Conservation (phyloP, 495 filamentous ascomycete genomes). For the Filosporella fistucella region DNA sequence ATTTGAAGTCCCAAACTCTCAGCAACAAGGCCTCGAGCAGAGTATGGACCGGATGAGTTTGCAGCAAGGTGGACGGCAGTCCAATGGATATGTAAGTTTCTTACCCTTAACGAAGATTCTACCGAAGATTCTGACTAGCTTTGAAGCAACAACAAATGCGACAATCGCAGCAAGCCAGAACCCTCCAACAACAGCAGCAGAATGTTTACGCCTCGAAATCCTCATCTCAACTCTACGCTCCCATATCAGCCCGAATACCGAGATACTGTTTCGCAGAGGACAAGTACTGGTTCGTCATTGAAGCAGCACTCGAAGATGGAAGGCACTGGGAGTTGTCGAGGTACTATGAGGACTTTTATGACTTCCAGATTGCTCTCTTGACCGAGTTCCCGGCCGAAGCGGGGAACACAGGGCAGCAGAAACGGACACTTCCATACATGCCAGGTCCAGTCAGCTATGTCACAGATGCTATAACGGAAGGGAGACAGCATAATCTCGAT, state of each 20-base stretch:
- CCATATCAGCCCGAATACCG: constrained; percentile 76
- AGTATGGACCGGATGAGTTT: constrained; percentile 79
- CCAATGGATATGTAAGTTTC: constrained; percentile 38
- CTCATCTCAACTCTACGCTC: constrained; percentile 40
- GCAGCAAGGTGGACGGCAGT: constrained; percentile 30
- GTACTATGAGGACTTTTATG: constrained; percentile 98
- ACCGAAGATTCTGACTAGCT: too few relatives aligned
- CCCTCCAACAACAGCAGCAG: constrained; percentile 22
- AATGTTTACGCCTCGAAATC: constrained; percentile 33
- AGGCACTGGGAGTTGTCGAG: constrained; percentile 87
- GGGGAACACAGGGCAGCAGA: constrained; percentile 70
- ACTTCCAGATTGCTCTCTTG: constrained; percentile 93
- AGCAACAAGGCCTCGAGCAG: constrained; percentile 29
- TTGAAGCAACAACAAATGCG: constrained; percentile 16
- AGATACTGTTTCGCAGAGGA: constrained; percentile 95
- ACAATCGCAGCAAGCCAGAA: constrained; percentile 27
- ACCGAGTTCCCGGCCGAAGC: constrained; percentile 93
- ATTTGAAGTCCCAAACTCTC: constrained; percentile 58
- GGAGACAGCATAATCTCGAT: constrained; percentile 84
- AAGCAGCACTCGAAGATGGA: constrained; percentile 86
- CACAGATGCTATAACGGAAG: constrained; percentile 93
- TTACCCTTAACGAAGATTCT: too few relatives aligned
- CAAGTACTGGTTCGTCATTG: constrained; percentile 98
- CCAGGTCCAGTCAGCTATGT: constrained; percentile 97
- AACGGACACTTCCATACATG: constrained; percentile 93